Evolutionary conservation across 345 rosid genomes (phyloP).

Genomic region (Syzygium oleosum): DNA sequence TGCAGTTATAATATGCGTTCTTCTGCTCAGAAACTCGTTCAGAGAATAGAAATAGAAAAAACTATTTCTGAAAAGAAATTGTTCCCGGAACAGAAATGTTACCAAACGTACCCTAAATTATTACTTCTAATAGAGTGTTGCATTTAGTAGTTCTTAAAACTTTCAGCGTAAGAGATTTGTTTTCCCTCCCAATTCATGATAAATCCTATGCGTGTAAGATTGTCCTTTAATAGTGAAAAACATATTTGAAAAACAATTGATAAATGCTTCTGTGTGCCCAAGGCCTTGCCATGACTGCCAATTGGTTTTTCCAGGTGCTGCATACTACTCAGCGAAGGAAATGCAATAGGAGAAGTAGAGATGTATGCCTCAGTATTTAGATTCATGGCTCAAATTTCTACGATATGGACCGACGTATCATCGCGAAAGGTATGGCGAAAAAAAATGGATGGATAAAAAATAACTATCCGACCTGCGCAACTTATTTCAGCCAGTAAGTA

Average conservation of each 20-base stretch:
- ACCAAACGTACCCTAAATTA: background rate
- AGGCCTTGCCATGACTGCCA: background rate
- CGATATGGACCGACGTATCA: background rate
- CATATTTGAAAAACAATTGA: background rate
- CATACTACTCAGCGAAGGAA: accelerated
- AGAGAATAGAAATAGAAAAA: too few species aligned
- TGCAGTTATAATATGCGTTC: too few species aligned
- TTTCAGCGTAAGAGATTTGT: background rate
- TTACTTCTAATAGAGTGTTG: background rate
- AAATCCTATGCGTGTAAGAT: background rate
- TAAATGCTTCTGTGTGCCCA: background rate
- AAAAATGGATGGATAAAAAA: background rate
- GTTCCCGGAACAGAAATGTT: too few species aligned
- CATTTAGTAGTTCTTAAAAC: background rate
- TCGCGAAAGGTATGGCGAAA: background rate
- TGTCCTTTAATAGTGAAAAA: background rate
- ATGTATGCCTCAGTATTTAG: background rate
- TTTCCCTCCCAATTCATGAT: background rate
- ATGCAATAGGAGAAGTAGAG: background rate
- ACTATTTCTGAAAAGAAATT: too few species aligned
- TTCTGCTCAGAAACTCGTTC: too few species aligned
- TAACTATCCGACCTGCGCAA: background rate
- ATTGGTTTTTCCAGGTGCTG: background rate
- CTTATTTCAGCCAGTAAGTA: background rate
- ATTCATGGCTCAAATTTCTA: background rate